These are phyloP conservation scores for Hydrangea macrophylla DNA, from an alignment of 148 eudicot species.

Conservation along the genomic window DNA sequence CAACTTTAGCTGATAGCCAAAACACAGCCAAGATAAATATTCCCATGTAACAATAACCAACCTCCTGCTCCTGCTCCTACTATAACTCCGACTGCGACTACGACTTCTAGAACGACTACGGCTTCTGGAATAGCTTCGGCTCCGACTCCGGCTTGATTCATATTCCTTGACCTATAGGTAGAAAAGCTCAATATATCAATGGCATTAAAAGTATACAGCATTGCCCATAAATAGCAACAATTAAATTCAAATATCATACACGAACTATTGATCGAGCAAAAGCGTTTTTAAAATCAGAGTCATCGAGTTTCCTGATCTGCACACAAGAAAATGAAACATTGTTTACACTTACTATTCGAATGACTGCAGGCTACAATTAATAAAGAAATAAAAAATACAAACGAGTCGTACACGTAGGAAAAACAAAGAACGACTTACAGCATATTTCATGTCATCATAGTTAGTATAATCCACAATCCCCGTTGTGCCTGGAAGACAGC, in stretches of 20 bases:
- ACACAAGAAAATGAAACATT: constrained; percentile 5
- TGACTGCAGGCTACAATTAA: background rate
- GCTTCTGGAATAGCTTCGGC: constrained; percentile 41
- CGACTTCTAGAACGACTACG: constrained; percentile 50
- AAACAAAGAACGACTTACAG: constrained; percentile 42
- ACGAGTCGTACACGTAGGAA: background rate
- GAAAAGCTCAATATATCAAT: background rate
- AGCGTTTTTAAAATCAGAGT: constrained; percentile 87
- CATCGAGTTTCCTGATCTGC: constrained; percentile 93
- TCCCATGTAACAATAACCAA: constrained; percentile 13
- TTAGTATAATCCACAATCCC: constrained; percentile 93
- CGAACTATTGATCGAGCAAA: constrained; percentile 60
- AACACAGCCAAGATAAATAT: constrained; percentile 2
- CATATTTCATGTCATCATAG: constrained; percentile 94
- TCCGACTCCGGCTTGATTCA: constrained; percentile 41
- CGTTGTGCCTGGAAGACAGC: constrained; percentile 59
- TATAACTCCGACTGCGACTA: constrained; percentile 28
- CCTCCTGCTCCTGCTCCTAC: constrained; percentile 72
- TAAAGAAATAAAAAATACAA: background rate
- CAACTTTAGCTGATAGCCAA: background rate
- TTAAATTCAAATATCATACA: constrained; percentile 34
- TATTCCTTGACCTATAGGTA: constrained; percentile 69
- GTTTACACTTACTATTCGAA: background rate
- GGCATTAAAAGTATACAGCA: background rate
- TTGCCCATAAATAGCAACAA: background rate